These are phyloP conservation scores for Candida palmyrensis DNA, from an alignment of 805 yeast genomes.

Conservation along the genomic window DNA sequence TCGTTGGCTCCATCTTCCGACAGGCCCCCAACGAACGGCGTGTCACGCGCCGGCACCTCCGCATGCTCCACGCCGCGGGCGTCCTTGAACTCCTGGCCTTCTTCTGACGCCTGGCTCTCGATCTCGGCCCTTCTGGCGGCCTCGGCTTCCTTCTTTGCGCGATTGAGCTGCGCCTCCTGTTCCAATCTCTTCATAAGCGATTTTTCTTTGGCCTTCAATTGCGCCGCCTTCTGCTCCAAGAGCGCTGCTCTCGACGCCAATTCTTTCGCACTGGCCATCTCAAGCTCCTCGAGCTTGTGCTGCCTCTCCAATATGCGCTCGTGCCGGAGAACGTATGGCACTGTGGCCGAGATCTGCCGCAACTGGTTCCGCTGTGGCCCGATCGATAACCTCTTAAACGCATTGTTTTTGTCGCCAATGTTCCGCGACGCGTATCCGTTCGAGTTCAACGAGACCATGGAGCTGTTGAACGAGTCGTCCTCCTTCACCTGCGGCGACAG, in stretches of 20 bases:
- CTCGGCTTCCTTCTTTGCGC: slow-evolving; percentile 2
- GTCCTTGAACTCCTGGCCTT: slow-evolving; percentile 5
- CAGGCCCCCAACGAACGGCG: not conserved
- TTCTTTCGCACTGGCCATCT: slow-evolving; percentile 71
- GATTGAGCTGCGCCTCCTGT: slow-evolving; percentile 13
- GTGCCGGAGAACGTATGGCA: slow-evolving; percentile 78
- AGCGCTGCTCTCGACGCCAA: slow-evolving; percentile 70
- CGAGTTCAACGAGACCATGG: no score
- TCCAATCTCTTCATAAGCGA: slow-evolving; percentile 40
- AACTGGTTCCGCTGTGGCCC: slow-evolving; percentile 56
- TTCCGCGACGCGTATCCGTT: slow-evolving; percentile 17
- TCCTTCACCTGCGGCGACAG: slow-evolving; percentile 24
- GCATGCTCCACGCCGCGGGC: not conserved
- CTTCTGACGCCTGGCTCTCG: slow-evolving; percentile 2
- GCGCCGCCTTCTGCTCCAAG: slow-evolving; percentile 70
- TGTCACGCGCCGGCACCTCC: no score
- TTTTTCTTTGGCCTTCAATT: slow-evolving; percentile 62
- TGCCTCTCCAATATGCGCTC: slow-evolving; percentile 72
- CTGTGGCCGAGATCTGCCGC: slow-evolving; percentile 76
- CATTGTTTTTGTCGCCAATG: slow-evolving; percentile 17
- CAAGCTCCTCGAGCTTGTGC: slow-evolving; percentile 73
- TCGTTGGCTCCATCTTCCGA: slow-evolving; percentile 6
- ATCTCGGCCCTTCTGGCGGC: slow-evolving; percentile 4
- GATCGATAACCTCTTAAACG: slow-evolving; percentile 39
- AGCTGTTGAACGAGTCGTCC: slow-evolving; percentile 19